Percentiles rank a stretch among this genome's conserved stretches.
Conservation (phyloP, 305 asterid species). For the Coffea humblotiana region DNA sequence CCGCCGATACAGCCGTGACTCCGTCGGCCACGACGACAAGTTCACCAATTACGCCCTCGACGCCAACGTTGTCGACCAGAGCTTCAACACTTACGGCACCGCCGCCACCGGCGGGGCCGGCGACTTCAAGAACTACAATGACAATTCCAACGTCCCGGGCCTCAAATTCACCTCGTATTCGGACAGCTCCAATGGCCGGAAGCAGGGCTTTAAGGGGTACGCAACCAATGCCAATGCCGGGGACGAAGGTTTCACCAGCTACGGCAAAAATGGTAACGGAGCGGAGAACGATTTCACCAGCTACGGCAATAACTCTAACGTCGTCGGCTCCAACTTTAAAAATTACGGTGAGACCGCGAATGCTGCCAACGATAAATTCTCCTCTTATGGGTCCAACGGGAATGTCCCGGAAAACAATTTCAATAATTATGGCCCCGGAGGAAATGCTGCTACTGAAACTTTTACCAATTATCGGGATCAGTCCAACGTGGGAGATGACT, state of each 20-base stretch:
- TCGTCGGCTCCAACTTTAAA: conserved; percentile 51
- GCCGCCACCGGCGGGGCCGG: conserved; percentile 62
- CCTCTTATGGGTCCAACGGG: conserved; percentile 47
- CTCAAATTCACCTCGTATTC: conserved; percentile 72
- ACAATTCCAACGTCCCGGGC: conserved; percentile 50
- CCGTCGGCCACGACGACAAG: conserved; percentile 47
- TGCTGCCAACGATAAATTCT: conserved; percentile 50
- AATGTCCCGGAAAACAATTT: conserved; percentile 57
- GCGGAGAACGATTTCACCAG: conserved; percentile 49
- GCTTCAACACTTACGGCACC: conserved; percentile 75
- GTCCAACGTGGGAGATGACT: conserved; percentile 71
- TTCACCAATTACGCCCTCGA: conserved; percentile 55
- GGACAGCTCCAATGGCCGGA: conserved; percentile 50
- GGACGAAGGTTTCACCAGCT: conserved; percentile 57
- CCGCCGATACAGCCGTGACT: conserved; percentile 38
- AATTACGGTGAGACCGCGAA: conserved; percentile 54
- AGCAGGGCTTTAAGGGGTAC: conserved; percentile 49
- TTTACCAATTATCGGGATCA: conserved; percentile 66
- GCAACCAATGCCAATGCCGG: conserved; percentile 59
- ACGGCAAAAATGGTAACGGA: conserved; percentile 65
- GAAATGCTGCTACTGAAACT: conserved; percentile 50
- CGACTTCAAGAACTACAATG: conserved; percentile 45
- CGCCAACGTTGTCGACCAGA: conserved; percentile 59
- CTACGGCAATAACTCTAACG: conserved; percentile 61
- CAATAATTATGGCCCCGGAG: conserved; percentile 54